A percentile compares a stretch with the other conserved stretches of the same genome.
Conservation (phyloP, 352 stramenopile species). For the Pythium phragmitis region DNA sequence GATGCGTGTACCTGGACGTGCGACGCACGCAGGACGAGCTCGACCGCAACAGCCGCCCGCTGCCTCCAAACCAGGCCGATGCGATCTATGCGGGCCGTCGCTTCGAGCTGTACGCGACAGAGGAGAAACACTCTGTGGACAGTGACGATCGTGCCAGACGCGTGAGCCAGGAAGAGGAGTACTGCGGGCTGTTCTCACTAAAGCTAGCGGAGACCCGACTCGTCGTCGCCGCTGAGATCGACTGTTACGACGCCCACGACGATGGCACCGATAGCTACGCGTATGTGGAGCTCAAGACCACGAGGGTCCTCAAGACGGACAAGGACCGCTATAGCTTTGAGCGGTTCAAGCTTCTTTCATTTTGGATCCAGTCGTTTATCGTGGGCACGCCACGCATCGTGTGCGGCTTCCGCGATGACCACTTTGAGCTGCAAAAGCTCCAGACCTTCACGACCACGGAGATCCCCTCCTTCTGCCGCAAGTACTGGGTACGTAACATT, state of each 20-base stretch:
- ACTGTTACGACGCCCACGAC: slow-evolving; percentile 49
- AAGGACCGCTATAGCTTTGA: slow-evolving; percentile 79
- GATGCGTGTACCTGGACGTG: slow-evolving; percentile 68
- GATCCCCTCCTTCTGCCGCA: slow-evolving; percentile 62
- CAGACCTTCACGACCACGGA: slow-evolving; percentile 64
- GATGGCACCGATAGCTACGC: slow-evolving; percentile 9
- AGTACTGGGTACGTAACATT: slow-evolving; percentile 57
- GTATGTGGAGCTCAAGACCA: slow-evolving; percentile 80
- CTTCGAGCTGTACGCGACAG: slow-evolving; percentile 65
- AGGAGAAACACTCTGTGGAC: slow-evolving; percentile 4
- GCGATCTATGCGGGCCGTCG: slow-evolving; percentile 67
- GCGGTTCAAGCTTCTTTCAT: slow-evolving; percentile 76
- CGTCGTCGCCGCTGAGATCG: slow-evolving; percentile 63
- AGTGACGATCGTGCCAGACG: not conserved
- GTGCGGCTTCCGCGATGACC: slow-evolving; percentile 66
- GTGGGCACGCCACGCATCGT: slow-evolving; percentile 71
- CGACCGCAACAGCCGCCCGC: slow-evolving; percentile 29
- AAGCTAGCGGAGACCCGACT: slow-evolving; percentile 50
- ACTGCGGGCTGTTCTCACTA: slow-evolving; percentile 65
- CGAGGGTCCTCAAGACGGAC: slow-evolving; percentile 45
- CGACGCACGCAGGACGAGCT: slow-evolving; percentile 47
- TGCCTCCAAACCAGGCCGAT: slow-evolving; percentile 49
- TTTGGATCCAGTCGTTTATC: slow-evolving; percentile 85
- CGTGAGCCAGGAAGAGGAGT: slow-evolving; percentile 69
- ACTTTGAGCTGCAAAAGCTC: slow-evolving; percentile 59